These are phyloP conservation scores for Grosmannia penicillata DNA, from an alignment of 2,329 filamentous ascomycete genomes.

Conservation along the genomic window DNA sequence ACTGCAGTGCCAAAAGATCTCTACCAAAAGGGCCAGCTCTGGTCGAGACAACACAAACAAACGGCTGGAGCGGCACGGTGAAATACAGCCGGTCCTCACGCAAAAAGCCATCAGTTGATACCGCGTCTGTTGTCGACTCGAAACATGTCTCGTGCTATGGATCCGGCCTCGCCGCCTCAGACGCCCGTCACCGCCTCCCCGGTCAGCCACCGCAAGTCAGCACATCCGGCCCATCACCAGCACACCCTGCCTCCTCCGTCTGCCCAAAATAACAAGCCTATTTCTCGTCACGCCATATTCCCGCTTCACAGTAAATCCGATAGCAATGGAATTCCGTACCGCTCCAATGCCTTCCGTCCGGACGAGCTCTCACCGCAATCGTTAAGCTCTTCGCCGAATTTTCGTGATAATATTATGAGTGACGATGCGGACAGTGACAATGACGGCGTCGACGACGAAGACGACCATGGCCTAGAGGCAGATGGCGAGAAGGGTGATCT, in stretches of 20 bases:
- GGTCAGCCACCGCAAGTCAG: slow-evolving; percentile 15
- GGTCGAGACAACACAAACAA: too few species aligned
- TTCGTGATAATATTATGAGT: neutral
- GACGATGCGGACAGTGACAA: neutral
- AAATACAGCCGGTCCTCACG: too few species aligned
- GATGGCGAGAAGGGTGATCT: neutral
- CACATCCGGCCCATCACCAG: slow-evolving; percentile 2
- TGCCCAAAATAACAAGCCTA: slow-evolving; percentile 1
- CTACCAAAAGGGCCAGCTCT: too few species aligned
- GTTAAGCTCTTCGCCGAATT: slow-evolving; percentile 12
- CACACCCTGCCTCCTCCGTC: neutral
- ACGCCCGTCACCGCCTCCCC: slow-evolving; percentile 23
- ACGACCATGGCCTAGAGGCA: neutral
- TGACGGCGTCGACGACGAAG: slow-evolving; percentile 3
- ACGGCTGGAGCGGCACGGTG: too few species aligned
- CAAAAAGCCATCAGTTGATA: too few species aligned
- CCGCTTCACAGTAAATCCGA: slow-evolving; percentile 16
- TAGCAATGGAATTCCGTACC: slow-evolving; percentile 17
- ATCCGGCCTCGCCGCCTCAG: slow-evolving; percentile 26
- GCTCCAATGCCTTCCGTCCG: slow-evolving; percentile 14
- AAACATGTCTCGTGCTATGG: slow-evolving; percentile 12
- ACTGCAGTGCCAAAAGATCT: too few species aligned
- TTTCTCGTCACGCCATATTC: slow-evolving; percentile 13
- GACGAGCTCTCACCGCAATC: slow-evolving; percentile 24
- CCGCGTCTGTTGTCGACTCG: neutral